Evolutionary conservation across 257 asterid genomes (phyloP).

Genomic region (Avicennia marina): DNA sequence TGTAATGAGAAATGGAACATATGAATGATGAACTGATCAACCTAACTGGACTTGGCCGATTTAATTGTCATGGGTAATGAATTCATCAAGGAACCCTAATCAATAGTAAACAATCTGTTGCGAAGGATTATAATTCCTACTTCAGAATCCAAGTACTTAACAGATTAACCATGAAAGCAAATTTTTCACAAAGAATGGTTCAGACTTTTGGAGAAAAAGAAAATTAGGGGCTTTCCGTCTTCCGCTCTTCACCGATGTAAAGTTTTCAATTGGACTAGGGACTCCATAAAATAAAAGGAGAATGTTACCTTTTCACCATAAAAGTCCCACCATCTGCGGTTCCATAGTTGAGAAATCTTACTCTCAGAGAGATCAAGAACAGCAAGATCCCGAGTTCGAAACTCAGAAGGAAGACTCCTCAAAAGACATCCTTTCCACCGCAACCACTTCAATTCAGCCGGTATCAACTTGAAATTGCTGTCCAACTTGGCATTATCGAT

Average conservation of each 20-base stretch:
- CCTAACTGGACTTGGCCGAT: not conserved
- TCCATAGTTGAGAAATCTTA: conserved; percentile 17
- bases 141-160: not conserved
- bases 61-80: not conserved
- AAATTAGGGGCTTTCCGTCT: not conserved
- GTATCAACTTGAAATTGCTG: conserved; percentile 26
- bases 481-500: conserved; percentile 25
- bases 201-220: not conserved
- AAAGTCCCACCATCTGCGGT: conserved; percentile 14
- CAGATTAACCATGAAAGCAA: not conserved
- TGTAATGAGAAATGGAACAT: not conserved
- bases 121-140: not conserved
- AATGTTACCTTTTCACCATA: conserved; percentile 15
- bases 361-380: conserved; percentile 31
- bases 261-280: not conserved
- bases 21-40: not conserved
- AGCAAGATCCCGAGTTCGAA: conserved; percentile 21
- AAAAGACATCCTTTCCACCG: conserved; percentile 30
- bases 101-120: not conserved
- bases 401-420: conserved; percentile 16
- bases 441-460: conserved; percentile 28
- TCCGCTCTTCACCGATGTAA: not conserved
- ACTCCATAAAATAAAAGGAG: not conserved
- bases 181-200: not conserved
- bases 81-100: not conserved